These are phyloP conservation scores for Penicillium paneum DNA, from an alignment of 2,329 filamentous ascomycete genomes.

Conservation along the genomic window DNA sequence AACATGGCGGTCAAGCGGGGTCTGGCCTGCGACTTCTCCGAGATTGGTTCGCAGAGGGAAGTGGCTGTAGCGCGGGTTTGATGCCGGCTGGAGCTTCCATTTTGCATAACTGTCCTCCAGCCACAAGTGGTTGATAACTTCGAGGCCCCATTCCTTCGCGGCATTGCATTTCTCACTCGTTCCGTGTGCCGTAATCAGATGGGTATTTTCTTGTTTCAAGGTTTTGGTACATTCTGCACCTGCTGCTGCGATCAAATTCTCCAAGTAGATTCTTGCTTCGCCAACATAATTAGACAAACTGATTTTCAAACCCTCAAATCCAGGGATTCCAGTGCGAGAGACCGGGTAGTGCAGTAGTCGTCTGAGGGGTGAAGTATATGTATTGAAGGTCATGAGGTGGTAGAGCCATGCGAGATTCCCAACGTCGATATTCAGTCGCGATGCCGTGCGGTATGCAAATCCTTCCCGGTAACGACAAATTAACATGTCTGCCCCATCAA, in stretches of 20 bases:
- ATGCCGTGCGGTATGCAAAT: conserved; percentile 70
- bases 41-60: conserved; percentile 89
- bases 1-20: conserved; percentile 69
- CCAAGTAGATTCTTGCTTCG: conserved; percentile 86
- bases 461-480: conserved; percentile 86
- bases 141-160: conserved; percentile 85
- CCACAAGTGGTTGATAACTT: conserved; percentile 93
- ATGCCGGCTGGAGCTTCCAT: conserved; percentile 71
- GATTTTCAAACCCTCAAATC: conserved; percentile 73
- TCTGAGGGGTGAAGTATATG: conserved; percentile 80
- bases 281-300: conserved; percentile 96
- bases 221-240: conserved; percentile 92
- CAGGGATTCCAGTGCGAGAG: conserved; percentile 70
- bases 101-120: conserved; percentile 95
- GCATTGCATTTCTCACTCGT: conserved; percentile 91
- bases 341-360: conserved; percentile 88
- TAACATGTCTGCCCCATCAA: conserved; percentile 74
- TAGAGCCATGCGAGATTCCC: conserved; percentile 94
- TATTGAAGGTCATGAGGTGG: conserved; percentile 80
- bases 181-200: conserved; percentile 86
- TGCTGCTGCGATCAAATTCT: conserved; percentile 80
- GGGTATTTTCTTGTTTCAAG: conserved; percentile 92
- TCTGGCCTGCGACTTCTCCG: conserved; percentile 88
- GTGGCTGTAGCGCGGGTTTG: conserved; percentile 72
- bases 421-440: conserved; percentile 74